Conservation (phyloP, 2,329 filamentous ascomycete genomes). For the Tolypocladium cylindrosporum region DNA sequence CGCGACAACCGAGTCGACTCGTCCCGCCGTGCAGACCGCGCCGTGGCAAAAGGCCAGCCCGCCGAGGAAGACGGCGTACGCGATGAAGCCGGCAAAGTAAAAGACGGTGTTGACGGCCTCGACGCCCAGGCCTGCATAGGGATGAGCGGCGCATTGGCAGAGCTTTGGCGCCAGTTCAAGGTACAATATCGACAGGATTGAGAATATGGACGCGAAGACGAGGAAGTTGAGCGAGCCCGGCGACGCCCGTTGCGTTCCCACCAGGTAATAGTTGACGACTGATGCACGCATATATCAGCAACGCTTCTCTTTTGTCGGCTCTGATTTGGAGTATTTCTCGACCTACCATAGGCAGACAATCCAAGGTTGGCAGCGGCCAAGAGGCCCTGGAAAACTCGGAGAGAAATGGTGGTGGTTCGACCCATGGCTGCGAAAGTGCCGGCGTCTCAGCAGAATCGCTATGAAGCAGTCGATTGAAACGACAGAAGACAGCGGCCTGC, state of each 20-base stretch:
- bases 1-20: conserved; percentile 43
- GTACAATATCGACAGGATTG: conserved; percentile 43
- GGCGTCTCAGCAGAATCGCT: not conserved
- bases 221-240: conserved; percentile 49
- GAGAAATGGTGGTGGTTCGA: conserved; percentile 4
- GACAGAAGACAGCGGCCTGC: not conserved
- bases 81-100: conserved; percentile 51
- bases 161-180: conserved; percentile 40
- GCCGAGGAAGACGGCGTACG: conserved; percentile 46
- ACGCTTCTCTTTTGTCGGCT: not conserved
- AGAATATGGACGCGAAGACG: conserved; percentile 43
- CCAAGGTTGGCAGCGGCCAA: conserved; percentile 7
- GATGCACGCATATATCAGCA: not conserved
- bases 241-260: conserved; percentile 41
- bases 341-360: conserved; percentile 11
- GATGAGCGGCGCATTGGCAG: conserved; percentile 33
- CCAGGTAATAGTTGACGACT: conserved; percentile 53
- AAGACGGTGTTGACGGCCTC: conserved; percentile 44
- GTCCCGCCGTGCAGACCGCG: conserved; percentile 44
- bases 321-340: not conserved
- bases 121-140: conserved; percentile 36
- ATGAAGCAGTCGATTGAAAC: not conserved
- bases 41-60: conserved; percentile 47
- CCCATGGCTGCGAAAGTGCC: conserved; percentile 6
- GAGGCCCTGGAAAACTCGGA: conserved; percentile 10